These are phyloP conservation scores for Tubosaeta brunneosetosa DNA, from an alignment of 768 basidiomycete species.

Conservation along the genomic window DNA sequence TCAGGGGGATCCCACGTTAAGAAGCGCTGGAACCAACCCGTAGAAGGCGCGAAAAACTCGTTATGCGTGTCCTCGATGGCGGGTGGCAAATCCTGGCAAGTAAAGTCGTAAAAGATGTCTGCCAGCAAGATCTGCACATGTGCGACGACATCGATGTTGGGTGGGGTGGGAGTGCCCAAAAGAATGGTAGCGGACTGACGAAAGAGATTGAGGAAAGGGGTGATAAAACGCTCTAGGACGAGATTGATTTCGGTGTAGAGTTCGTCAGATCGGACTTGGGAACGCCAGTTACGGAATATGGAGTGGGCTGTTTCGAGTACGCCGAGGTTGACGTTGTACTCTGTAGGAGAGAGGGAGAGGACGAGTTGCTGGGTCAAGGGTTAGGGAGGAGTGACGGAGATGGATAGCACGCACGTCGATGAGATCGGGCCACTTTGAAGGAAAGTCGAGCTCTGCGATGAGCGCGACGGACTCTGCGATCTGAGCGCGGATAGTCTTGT, in stretches of 20 bases:
- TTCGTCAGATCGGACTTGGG: conserved; percentile 79
- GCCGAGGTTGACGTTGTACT: conserved; percentile 83
- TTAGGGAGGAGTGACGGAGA: conserved; percentile 10
- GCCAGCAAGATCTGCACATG: conserved; percentile 74
- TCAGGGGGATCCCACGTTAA: conserved; percentile 73
- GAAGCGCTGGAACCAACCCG: conserved; percentile 76
- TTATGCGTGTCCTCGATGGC: conserved; percentile 85
- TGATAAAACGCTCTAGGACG: conserved; percentile 78
- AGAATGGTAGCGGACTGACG: conserved; percentile 55
- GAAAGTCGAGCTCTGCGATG: conserved; percentile 91
- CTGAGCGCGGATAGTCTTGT: conserved; percentile 74
- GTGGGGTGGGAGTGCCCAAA: conserved; percentile 35
- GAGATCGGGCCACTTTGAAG: conserved; percentile 79
- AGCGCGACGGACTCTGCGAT: conserved; percentile 91
- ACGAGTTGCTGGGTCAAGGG: conserved; percentile 75
- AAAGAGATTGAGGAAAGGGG: conserved; percentile 82
- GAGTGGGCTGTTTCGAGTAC: conserved; percentile 94
- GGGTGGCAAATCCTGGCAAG: conserved; percentile 91
- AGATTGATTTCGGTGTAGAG: conserved; percentile 91
- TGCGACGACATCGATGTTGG: conserved; percentile 50
- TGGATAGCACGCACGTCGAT: conserved; percentile 66
- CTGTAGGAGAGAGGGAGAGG: conserved; percentile 66
- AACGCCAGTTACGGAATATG: conserved; percentile 92
- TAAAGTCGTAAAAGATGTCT: conserved; percentile 91
- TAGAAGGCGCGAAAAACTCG: conserved; percentile 70